Conservation (phyloP, 306 rosid species). For the Medicago ruthenica region DNA sequence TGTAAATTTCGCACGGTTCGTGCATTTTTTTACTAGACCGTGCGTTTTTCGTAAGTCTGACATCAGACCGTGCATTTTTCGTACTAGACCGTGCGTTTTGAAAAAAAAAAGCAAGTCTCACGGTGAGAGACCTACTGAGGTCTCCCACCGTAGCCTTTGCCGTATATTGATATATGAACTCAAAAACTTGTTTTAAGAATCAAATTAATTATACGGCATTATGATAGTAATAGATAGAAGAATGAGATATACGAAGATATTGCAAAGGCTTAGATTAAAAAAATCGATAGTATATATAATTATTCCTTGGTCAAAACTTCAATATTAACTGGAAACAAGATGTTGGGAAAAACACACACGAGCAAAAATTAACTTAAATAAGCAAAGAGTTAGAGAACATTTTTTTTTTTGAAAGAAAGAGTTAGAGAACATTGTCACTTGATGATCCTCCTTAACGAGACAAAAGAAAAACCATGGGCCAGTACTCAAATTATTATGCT, state of each 20-base stretch:
- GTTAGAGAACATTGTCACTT: not conserved
- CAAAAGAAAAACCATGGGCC: slow-evolving; percentile 30
- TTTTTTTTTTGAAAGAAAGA: no score
- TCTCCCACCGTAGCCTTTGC: no score
- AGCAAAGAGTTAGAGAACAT: not conserved
- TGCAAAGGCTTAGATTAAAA: no score
- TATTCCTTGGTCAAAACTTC: slow-evolving; percentile 24
- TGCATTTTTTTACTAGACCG: no score
- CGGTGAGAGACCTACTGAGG: no score
- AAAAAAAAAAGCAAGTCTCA: no score
- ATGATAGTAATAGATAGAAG: not conserved
- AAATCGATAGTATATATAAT: not conserved
- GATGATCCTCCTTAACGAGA: slow-evolving; percentile 25
- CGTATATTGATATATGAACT: not conserved
- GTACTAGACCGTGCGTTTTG: no score
- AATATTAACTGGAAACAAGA: slow-evolving; percentile 1
- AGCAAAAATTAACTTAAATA: not conserved
- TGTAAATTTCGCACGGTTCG: no score
- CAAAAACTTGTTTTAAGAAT: not conserved
- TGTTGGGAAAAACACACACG: not conserved
- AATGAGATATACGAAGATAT: no score
- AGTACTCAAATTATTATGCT: slow-evolving; percentile 38
- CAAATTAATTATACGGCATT: not conserved
- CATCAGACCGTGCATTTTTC: no score
- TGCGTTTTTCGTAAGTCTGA: no score